phyloP scores from a whole-genome alignment of 108 stramenopile species.

The Nitzschia palea region DNA sequence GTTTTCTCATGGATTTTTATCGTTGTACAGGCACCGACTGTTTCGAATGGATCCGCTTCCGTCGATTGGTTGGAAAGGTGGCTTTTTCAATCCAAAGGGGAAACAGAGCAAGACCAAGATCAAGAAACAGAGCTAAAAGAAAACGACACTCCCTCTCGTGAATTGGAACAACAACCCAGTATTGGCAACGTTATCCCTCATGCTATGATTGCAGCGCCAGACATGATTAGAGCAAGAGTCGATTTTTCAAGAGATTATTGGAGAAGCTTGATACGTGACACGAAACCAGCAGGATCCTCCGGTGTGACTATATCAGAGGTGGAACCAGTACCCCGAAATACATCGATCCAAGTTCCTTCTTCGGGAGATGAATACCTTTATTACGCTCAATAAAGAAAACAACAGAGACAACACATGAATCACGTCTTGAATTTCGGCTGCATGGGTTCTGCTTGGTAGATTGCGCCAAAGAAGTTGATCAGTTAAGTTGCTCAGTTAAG shows the following conservation, averaged over 20 bases:
- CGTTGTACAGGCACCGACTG: neutral
- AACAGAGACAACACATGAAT: too few relatives aligned
- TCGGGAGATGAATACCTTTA: neutral
- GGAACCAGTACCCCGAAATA: neutral
- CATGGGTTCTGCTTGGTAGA: too few relatives aligned
- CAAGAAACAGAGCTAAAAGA: neutral
- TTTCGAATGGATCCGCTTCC: neutral
- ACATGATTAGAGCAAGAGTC: neutral
- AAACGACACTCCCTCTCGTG: neutral
- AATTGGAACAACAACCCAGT: too few relatives aligned
- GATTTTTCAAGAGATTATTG: constrained; percentile 15
- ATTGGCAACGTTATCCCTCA: neutral
- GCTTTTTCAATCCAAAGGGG: neutral
- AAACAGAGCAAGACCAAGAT: constrained; percentile 1
- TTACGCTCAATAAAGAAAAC: neutral
- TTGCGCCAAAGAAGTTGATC: too few relatives aligned
- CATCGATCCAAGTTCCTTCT: neutral
- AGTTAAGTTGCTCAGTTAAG: too few relatives aligned
- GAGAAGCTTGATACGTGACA: neutral
- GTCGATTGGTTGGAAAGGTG: too few relatives aligned
- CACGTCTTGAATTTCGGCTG: too few relatives aligned
- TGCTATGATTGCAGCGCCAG: neutral
- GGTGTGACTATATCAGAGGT: neutral
- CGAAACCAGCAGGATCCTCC: neutral
- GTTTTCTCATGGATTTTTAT: too few relatives aligned